phyloP scores from a whole-genome alignment of 169 alveolate genomes.

The Eimeria falciformis region DNA sequence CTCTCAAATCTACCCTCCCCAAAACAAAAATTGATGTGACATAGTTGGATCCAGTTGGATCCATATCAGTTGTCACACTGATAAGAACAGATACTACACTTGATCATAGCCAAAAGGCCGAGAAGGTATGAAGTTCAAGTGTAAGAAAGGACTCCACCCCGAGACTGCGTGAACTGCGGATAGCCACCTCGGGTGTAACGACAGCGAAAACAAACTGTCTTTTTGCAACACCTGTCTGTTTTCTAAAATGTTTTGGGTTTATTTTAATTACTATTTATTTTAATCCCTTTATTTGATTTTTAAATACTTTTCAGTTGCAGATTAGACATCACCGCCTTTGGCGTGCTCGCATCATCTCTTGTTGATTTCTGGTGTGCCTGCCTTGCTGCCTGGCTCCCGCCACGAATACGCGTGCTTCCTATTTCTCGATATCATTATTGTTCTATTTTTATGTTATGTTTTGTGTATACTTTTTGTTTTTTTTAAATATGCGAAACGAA shows the following conservation, averaged over 20 bases:
- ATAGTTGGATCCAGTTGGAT: conserved; percentile 81
- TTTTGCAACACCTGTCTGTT: too few species aligned
- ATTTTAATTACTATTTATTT: background rate
- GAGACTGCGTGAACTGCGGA: too few species aligned
- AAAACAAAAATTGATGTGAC: conserved; percentile 80
- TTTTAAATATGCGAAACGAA: background rate
- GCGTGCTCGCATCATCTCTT: too few species aligned
- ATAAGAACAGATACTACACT: conserved; percentile 97
- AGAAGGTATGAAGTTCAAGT: conserved; percentile 98
- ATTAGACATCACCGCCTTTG: too few species aligned
- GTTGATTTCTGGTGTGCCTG: conserved; percentile 1
- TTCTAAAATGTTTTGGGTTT: too few species aligned
- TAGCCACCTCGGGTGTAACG: too few species aligned
- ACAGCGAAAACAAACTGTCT: too few species aligned
- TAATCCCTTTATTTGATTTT: too few species aligned
- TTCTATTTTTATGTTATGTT: background rate
- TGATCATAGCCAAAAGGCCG: conserved; percentile 98
- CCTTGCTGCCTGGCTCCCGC: conserved; percentile 67
- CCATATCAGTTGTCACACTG: conserved; percentile 97
- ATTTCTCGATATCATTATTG: background rate
- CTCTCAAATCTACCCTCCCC: conserved; percentile 76
- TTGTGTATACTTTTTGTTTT: background rate
- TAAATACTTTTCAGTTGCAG: too few species aligned
- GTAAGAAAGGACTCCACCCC: too few species aligned
- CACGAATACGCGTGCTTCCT: background rate